Evolutionary conservation across 352 stramenopile genomes (phyloP), one percentile per base, ranked within the genome.

Genomic region (Pythium aquatile): DNA sequence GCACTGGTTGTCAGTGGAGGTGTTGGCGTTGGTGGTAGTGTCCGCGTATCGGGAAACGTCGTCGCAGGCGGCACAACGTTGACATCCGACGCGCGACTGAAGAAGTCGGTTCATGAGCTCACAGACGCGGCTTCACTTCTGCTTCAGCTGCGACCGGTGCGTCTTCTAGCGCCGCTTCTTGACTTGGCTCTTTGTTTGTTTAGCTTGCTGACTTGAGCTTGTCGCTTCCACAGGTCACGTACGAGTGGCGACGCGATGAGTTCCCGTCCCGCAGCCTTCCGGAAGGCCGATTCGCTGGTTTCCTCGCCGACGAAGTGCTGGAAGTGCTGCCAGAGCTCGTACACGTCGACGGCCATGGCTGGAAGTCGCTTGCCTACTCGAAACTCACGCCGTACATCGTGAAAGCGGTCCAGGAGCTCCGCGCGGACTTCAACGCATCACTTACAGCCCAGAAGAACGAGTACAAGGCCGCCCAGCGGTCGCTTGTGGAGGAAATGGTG

Each of bases 251-350:
- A 0, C 72, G 68, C 6, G 72, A 83, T 14, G 73, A 80, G 24
- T 80, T 77, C 42, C 74, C 74, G n/a, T 29, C 49, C 28, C 66
- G 75, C n/a, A 58, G 72, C 26, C 80, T 87, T n/a, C 74, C 76
- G 5, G 10, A 40, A 0, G 78, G 78, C 6, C 57, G 63, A 10
- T 76, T 77, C 52, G 49, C 73, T 1, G 84, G 84, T 0, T 91
- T 93, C 62, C 61, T 93, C 13, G 81, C 81, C 17, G 77, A 93
- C 49, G 80, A 93, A 58, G 74, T 93, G 24, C 49, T 85, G 40
- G 17, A 78, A 13, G 54, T 89, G 46, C 63, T 93, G 5, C 84
- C 82, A 1, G 63, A 80, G 39, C 70, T 89, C 29, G 79, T 93
- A 29, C 49, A 67, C 8, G 66, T 80, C 26, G 78, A 87, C 58